phyloP scores from a whole-genome alignment of 306 rosid genomes.

The Carpinus fangiana region DNA sequence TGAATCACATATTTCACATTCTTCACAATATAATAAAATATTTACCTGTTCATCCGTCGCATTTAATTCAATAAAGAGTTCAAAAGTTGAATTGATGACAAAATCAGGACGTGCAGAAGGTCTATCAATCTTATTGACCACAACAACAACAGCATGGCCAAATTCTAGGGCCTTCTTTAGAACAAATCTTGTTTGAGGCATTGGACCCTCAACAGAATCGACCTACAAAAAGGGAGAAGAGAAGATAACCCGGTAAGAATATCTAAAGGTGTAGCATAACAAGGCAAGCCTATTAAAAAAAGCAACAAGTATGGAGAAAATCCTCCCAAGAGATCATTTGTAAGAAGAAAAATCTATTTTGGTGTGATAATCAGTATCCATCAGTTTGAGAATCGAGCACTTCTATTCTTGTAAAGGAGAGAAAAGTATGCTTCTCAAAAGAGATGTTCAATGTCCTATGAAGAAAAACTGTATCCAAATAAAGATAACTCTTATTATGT shows the following conservation, averaged over 20 bases:
- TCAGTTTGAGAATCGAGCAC: not conserved
- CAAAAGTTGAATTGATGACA: conserved; percentile 93
- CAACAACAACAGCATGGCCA: conserved; percentile 97
- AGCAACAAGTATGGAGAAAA: not conserved
- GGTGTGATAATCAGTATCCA: not conserved
- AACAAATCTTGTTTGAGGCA: conserved; percentile 99
- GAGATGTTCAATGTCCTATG: not conserved
- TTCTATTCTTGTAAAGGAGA: not conserved
- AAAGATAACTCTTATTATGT: not conserved
- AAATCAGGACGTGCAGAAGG: conserved; percentile 93
- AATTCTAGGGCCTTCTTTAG: conserved; percentile 97
- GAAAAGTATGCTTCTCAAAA: not conserved
- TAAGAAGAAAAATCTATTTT: not conserved
- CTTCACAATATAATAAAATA: conserved; percentile 19
- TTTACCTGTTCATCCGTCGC: conserved; percentile 95
- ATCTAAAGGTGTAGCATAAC: conserved; percentile 10
- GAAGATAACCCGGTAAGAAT: conserved; percentile 6
- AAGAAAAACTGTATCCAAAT: not conserved
- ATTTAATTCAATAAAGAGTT: conserved; percentile 92
- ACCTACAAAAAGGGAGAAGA: conserved; percentile 58
- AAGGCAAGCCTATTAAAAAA: not conserved
- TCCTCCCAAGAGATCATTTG: not conserved
- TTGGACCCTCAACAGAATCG: conserved; percentile 99
- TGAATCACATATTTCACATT: not conserved
- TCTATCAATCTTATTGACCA: conserved; percentile 95